A percentile compares a stretch with the other conserved stretches of the same genome.
These are phyloP conservation scores for Aspergillus nanangensis DNA, from an alignment of 495 filamentous ascomycete genomes.

Conservation along the genomic window DNA sequence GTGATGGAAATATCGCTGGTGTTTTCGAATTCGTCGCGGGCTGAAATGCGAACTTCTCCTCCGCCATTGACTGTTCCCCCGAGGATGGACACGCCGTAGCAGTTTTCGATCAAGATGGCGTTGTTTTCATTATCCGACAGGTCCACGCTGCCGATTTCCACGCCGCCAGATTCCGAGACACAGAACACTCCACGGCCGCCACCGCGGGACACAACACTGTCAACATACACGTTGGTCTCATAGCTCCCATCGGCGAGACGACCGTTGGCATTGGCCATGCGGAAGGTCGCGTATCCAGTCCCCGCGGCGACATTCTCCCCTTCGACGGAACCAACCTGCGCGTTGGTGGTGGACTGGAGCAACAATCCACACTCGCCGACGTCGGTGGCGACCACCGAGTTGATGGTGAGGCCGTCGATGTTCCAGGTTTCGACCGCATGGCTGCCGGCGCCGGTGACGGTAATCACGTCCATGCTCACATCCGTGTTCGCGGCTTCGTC, in stretches of 20 bases:
- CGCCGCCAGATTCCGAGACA: constrained; percentile 8
- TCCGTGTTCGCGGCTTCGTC: constrained; percentile 11
- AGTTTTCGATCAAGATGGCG: constrained; percentile 13
- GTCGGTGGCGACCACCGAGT: constrained; percentile 6
- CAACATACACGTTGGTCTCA: constrained; percentile 8
- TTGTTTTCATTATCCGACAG: constrained; percentile 10
- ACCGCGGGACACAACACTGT: constrained; percentile 7
- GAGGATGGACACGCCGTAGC: constrained; percentile 9
- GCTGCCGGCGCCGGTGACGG: constrained; percentile 10
- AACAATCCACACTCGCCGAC: constrained; percentile 12
- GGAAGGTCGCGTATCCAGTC: constrained; percentile 10
- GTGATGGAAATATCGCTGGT: constrained; percentile 7
- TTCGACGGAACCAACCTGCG: constrained; percentile 7
- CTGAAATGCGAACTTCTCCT: constrained; percentile 6
- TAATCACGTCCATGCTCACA: constrained; percentile 10
- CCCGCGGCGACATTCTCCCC: constrained; percentile 11
- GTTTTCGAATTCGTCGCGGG: constrained; percentile 8
- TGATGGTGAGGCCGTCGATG: constrained; percentile 13
- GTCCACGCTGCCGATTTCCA: constrained; percentile 8
- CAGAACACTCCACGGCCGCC: constrained; percentile 14
- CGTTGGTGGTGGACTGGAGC: constrained; percentile 9
- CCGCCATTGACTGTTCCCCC: constrained; percentile 9
- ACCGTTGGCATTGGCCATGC: constrained; percentile 10
- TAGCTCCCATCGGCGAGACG: constrained; percentile 6
- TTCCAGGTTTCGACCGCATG: constrained; percentile 14